These are phyloP conservation scores for Sclerotinia subarctica DNA, from an alignment of 2,329 filamentous ascomycete species.

Conservation along the genomic window DNA sequence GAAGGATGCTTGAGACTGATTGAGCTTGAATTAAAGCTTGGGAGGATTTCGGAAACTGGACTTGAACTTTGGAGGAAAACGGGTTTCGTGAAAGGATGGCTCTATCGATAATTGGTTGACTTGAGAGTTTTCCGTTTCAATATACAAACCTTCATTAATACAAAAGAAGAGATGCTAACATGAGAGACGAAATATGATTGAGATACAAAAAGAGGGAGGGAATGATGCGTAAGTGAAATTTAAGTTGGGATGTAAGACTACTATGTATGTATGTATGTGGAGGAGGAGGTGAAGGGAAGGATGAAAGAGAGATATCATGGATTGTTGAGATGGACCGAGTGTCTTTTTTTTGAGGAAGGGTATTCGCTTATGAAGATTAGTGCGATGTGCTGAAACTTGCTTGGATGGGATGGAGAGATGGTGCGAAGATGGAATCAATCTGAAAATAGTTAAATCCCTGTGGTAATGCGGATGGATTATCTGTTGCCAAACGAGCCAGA, in stretches of 20 bases:
- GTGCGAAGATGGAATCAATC: neutral
- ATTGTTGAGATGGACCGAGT: conserved; percentile 14
- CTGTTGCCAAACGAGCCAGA: neutral
- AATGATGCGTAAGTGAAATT: neutral
- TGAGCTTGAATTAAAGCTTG: conserved; percentile 20
- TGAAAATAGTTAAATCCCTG: neutral
- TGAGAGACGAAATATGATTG: conserved; percentile 2
- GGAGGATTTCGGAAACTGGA: neutral
- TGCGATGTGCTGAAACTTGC: conserved; percentile 11
- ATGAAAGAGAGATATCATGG: conserved; percentile 7
- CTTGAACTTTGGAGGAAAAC: conserved; percentile 5
- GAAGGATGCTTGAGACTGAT: conserved; percentile 18
- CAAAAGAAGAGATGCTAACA: conserved; percentile 16
- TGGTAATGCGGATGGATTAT: neutral
- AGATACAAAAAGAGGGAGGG: conserved; percentile 3
- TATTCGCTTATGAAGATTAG: conserved; percentile 8
- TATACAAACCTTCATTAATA: conserved; percentile 22
- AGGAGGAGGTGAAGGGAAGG: conserved; percentile 13
- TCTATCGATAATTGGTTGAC: conserved; percentile 13
- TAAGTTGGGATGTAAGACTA: neutral
- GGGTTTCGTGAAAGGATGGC: conserved; percentile 10
- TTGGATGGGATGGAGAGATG: neutral
- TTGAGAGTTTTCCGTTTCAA: conserved; percentile 15
- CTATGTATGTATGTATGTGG: neutral
- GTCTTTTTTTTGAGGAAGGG: neutral